These are phyloP conservation scores for Acidiella bohemica DNA, from an alignment of 495 filamentous ascomycete species.

Conservation along the genomic window DNA sequence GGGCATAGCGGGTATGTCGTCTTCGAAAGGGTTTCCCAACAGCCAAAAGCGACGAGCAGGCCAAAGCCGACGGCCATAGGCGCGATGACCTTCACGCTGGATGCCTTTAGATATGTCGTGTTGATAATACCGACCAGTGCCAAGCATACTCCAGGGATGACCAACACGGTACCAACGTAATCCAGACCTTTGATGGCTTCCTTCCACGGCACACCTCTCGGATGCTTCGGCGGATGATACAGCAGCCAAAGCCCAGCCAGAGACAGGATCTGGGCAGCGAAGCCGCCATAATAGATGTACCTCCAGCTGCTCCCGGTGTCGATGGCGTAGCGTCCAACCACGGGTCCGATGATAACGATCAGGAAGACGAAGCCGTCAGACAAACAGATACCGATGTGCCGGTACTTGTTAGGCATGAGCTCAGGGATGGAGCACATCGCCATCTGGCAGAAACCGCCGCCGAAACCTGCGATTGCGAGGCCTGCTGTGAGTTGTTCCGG, in stretches of 20 bases:
- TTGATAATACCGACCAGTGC: slow-evolving; percentile 26
- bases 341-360: slow-evolving; percentile 26
- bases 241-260: slow-evolving; percentile 4
- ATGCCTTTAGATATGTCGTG: slow-evolving; percentile 17
- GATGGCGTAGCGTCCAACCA: slow-evolving; percentile 23
- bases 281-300: slow-evolving; percentile 11
- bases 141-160: slow-evolving; percentile 27
- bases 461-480: slow-evolving; percentile 19
- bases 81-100: slow-evolving; percentile 7
- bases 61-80: slow-evolving; percentile 13
- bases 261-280: slow-evolving; percentile 6
- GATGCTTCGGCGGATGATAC: slow-evolving; percentile 14
- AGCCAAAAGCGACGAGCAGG: slow-evolving; percentile 17
- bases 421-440: slow-evolving; percentile 25
- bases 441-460: slow-evolving; percentile 17
- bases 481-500: slow-evolving; percentile 14
- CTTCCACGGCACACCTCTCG: slow-evolving; percentile 18
- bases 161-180: slow-evolving; percentile 24
- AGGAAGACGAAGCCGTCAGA: slow-evolving; percentile 25
- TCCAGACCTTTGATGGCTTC: slow-evolving; percentile 24
- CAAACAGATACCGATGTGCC: slow-evolving; percentile 18
- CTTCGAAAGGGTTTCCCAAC: slow-evolving; percentile 20
- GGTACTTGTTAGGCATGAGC: slow-evolving; percentile 30
- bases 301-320: slow-evolving; percentile 15
- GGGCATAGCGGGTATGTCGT: slow-evolving; percentile 21